These are phyloP conservation scores for Tremella fuciformis DNA, from an alignment of 768 basidiomycete genomes.

Conservation along the genomic window DNA sequence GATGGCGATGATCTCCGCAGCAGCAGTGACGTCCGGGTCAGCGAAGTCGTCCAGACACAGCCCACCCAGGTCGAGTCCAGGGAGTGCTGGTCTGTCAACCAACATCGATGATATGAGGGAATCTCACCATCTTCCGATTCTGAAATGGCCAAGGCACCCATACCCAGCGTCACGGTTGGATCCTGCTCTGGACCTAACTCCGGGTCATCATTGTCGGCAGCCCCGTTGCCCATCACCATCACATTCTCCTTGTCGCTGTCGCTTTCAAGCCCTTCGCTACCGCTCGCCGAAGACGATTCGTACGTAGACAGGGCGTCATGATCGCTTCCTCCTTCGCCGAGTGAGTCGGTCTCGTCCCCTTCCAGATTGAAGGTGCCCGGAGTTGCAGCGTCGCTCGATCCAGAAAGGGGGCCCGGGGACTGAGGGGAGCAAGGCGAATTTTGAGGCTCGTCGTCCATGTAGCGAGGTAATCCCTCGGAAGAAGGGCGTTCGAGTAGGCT, in stretches of 20 bases:
- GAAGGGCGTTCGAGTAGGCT: too few species aligned
- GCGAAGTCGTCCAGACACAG: constrained; percentile 35
- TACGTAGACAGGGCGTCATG: not conserved
- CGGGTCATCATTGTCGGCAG: constrained; percentile 1
- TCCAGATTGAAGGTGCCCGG: too few species aligned
- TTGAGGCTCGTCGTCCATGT: too few species aligned
- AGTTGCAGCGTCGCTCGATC: not conserved
- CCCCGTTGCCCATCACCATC: constrained; percentile 1
- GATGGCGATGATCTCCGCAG: too few species aligned
- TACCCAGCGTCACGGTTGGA: not conserved
- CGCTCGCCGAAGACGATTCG: constrained; percentile 1
- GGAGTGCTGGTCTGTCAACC: constrained; percentile 2
- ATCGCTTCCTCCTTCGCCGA: not conserved
- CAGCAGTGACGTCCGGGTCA: constrained; percentile 26
- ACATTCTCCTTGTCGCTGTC: constrained; percentile 43
- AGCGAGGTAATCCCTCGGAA: too few species aligned
- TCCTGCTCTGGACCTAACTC: constrained; percentile 5
- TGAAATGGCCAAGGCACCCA: not conserved
- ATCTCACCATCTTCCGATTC: constrained; percentile 4
- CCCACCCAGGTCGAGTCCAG: constrained; percentile 39
- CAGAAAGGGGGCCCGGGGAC: not conserved
- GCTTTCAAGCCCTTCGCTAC: constrained; percentile 3
- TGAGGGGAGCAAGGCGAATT: not conserved
- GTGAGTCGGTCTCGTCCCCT: not conserved
- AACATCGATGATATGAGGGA: not conserved